A percentile compares a stretch with the other conserved stretches of the same genome.
These are phyloP conservation scores for Gardenia jasminoides DNA, from an alignment of 257 asterid species.

Conservation along the genomic window DNA sequence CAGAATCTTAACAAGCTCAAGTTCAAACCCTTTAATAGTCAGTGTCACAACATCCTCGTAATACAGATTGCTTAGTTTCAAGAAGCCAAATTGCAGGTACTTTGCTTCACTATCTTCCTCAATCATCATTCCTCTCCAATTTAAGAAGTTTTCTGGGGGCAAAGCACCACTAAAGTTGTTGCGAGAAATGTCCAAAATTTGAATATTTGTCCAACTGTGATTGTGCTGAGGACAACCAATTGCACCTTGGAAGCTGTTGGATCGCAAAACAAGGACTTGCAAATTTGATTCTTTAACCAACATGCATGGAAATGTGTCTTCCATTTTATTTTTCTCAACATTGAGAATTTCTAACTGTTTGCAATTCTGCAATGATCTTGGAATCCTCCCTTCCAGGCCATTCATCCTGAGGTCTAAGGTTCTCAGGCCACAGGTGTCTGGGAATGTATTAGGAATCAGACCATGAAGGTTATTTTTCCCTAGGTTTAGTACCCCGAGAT, in stretches of 20 bases:
- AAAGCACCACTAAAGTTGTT: constrained; percentile 34
- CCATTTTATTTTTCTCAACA: constrained; percentile 37
- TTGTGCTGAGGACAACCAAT: constrained; percentile 20
- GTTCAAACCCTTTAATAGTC: constrained; percentile 54
- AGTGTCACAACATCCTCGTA: constrained; percentile 57
- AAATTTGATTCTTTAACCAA: constrained; percentile 10
- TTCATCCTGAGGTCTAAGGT: constrained; percentile 45
- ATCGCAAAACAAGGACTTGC: constrained; percentile 22
- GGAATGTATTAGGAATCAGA: constrained; percentile 35
- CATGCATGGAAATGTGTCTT: constrained; percentile 40
- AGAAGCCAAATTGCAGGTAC: constrained; percentile 22
- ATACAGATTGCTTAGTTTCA: constrained; percentile 25
- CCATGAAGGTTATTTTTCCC: constrained; percentile 35
- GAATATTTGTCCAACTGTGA: constrained; percentile 29
- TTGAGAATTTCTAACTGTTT: constrained; percentile 37
- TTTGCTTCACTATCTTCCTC: constrained; percentile 5
- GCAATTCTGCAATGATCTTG: constrained; percentile 41
- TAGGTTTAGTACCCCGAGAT: constrained; percentile 32
- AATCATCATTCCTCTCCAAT: constrained; percentile 30
- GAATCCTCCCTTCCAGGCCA: constrained; percentile 34
- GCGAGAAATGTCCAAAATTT: constrained; percentile 36
- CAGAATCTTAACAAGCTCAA: constrained; percentile 57
- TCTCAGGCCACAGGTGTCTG: constrained; percentile 19
- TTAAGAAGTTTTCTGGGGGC: constrained; percentile 8
- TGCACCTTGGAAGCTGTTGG: constrained; percentile 29